Percentiles rank a stretch among this genome's conserved stretches.
Evolutionary conservation across 257 asterid species (phyloP).

Genomic region (Scutellaria minor): DNA sequence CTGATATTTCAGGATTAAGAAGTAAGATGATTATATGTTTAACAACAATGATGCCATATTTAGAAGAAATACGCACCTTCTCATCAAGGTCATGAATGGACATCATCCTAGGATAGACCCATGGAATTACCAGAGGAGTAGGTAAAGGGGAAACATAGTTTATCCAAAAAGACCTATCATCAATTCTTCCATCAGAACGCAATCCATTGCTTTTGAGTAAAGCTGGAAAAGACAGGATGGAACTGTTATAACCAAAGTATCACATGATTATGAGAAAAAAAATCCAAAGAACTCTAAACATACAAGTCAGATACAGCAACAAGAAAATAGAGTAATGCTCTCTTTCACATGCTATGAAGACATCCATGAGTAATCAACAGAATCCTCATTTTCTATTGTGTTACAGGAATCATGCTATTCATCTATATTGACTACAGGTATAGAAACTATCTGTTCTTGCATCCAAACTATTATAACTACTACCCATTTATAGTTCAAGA

Average conservation of each 20-base stretch:
- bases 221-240: slow-evolving; percentile 52
- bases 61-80: slow-evolving; percentile 49
- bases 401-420: not conserved
- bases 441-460: not conserved
- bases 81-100: slow-evolving; percentile 79
- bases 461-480: slow-evolving; percentile 10
- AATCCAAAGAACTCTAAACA: not conserved
- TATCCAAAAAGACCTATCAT: slow-evolving; percentile 88
- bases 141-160: slow-evolving; percentile 75
- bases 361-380: not conserved
- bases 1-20: slow-evolving; percentile 48
- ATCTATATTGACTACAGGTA: slow-evolving; percentile 11
- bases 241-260: slow-evolving; percentile 14
- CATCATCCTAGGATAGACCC: slow-evolving; percentile 90
- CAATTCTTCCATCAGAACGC: slow-evolving; percentile 82
- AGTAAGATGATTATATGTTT: slow-evolving; percentile 21
- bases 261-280: slow-evolving; percentile 6
- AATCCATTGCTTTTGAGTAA: slow-evolving; percentile 81
- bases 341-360: not conserved
- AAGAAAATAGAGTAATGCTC: slow-evolving; percentile 3
- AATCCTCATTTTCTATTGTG: slow-evolving; percentile 5
- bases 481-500: not conserved
- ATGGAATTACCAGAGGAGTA: slow-evolving; percentile 74
- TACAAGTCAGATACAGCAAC: slow-evolving; percentile 2
- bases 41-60: slow-evolving; percentile 16